Conservation (phyloP, 2,329 filamentous ascomycete genomes). For the Ascochyta koolunga region DNA sequence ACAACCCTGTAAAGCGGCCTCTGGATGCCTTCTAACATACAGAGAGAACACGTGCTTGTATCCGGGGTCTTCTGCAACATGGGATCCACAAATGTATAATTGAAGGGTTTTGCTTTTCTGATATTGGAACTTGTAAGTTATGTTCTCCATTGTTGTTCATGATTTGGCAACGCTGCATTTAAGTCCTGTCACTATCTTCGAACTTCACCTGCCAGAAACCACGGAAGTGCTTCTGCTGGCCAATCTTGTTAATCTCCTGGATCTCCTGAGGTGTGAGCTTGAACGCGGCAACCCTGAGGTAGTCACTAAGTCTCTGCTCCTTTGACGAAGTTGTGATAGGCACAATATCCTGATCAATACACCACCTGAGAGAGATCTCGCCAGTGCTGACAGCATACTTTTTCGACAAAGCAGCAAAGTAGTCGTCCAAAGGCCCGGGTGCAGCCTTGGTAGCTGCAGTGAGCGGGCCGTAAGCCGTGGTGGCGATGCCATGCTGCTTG, state of each 20-base stretch:
- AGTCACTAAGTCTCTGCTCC: constrained; percentile 64
- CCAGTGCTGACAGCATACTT: constrained; percentile 66
- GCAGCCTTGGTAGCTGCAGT: constrained; percentile 60
- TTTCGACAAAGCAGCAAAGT: constrained; percentile 59
- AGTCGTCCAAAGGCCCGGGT: constrained; percentile 61
- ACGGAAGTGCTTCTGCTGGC: constrained; percentile 66
- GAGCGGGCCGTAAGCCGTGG: constrained; percentile 55
- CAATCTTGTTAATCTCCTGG: constrained; percentile 55
- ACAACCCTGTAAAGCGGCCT: too few relatives aligned
- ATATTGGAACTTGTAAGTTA: too few relatives aligned
- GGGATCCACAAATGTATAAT: too few relatives aligned
- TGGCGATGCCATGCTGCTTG: constrained; percentile 56
- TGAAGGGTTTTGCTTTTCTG: too few relatives aligned
- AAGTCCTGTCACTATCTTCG: constrained; percentile 58
- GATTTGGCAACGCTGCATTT: constrained; percentile 8
- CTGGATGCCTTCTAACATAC: too few relatives aligned
- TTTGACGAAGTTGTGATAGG: constrained; percentile 66
- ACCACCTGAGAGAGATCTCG: constrained; percentile 65
- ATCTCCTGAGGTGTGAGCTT: constrained; percentile 65
- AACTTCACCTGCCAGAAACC: constrained; percentile 65
- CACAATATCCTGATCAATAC: constrained; percentile 65
- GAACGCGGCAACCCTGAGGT: constrained; percentile 62
- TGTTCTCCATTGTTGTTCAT: not conserved
- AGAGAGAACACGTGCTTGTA: too few relatives aligned
- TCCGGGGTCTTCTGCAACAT: too few relatives aligned